phyloP scores from a whole-genome alignment of 2,329 filamentous ascomycete genomes.

The Penicillium sp. region DNA sequence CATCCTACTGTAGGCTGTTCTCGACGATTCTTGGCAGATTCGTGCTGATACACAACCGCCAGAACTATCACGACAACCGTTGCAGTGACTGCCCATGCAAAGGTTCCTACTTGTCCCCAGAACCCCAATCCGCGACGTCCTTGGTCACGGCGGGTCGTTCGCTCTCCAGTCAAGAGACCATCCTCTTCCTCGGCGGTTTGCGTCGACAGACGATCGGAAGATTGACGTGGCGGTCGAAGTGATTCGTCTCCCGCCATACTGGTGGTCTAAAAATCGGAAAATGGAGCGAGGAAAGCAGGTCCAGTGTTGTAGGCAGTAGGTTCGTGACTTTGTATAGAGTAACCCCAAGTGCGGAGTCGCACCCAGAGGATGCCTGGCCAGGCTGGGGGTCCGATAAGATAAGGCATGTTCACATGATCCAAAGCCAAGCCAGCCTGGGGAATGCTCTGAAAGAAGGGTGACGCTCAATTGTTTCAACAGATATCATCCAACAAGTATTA shows the following conservation, averaged over 20 bases:
- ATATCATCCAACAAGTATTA: no score
- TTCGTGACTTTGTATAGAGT: no score
- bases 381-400: conserved; percentile 4
- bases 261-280: neutral
- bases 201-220: conserved; percentile 52
- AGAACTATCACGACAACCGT: conserved; percentile 73
- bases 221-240: conserved; percentile 49
- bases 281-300: neutral
- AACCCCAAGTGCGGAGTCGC: neutral
- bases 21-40: conserved; percentile 41
- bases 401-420: conserved; percentile 11
- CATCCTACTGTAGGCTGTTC: conserved; percentile 23
- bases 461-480: no score
- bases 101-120: conserved; percentile 70
- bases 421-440: neutral
- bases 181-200: conserved; percentile 57
- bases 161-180: conserved; percentile 54
- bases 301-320: neutral
- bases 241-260: conserved; percentile 44
- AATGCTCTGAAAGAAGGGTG: neutral
- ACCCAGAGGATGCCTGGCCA: neutral
- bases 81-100: conserved; percentile 75
- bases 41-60: conserved; percentile 71
- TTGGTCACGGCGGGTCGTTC: conserved; percentile 22
- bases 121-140: conserved; percentile 46